Evolutionary conservation across 257 asterid genomes (phyloP).

Genomic region (Cinchona pubescens): DNA sequence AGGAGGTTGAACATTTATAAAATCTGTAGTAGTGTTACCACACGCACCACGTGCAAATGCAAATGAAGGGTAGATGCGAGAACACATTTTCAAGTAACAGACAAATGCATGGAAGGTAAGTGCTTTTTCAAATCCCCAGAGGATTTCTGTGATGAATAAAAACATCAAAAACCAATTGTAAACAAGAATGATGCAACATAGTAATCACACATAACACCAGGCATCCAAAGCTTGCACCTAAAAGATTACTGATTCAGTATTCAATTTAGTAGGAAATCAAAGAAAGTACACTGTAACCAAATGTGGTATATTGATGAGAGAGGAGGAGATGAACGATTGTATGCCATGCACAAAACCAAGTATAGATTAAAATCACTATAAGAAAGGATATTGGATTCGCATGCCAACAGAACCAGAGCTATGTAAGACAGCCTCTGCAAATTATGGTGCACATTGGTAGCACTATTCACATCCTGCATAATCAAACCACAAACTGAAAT

Average conservation of each 20-base stretch:
- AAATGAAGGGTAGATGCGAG: neutral
- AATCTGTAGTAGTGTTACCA: neutral
- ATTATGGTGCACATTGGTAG: slow-evolving; percentile 82
- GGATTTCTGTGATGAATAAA: neutral
- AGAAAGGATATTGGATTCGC: slow-evolving; percentile 98
- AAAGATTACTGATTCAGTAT: neutral
- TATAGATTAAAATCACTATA: slow-evolving; percentile 4
- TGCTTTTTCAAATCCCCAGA: neutral
- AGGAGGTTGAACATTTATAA: neutral
- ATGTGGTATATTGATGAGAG: neutral
- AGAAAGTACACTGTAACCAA: neutral
- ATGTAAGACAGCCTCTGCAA: slow-evolving; percentile 97
- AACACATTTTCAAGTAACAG: neutral
- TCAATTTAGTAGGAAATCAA: neutral
- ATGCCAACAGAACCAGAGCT: slow-evolving; percentile 98
- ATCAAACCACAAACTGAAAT: slow-evolving; percentile 6
- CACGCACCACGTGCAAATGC: neutral
- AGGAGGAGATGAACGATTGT: neutral
- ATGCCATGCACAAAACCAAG: neutral
- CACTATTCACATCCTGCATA: slow-evolving; percentile 85
- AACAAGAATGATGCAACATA: neutral
- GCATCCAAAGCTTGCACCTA: neutral
- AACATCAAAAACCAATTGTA: neutral
- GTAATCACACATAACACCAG: neutral
- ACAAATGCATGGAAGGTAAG: neutral